Evolutionary conservation across 768 basidiomycete species (phyloP), one percentile per base, ranked within the genome.

Genomic region (Lactifluus rugatus): DNA sequence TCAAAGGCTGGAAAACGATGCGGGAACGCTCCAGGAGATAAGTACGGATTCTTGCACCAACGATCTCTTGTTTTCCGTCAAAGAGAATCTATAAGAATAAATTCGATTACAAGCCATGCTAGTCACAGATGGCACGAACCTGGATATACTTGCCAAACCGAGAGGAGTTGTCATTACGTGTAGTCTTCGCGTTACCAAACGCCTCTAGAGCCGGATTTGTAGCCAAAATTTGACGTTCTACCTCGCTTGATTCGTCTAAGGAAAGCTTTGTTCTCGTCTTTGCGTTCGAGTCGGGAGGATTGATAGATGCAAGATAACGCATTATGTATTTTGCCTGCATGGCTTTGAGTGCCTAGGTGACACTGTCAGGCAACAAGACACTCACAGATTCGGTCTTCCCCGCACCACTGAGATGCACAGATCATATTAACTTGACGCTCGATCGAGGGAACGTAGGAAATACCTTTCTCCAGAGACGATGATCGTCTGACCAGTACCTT

Each of bases 71-170:
- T 64, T 83, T 80, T 52, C 89, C 89, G 69, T 98, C 94, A 66
- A 99, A 98, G 37, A 98, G 81, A 69, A 99, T 95, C 96, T 98
- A 67, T 56, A n/a, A 64, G 55, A 50, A 61, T 56, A 54, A 37
- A 25, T 45, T 23, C 25, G 17, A 13, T 31, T n/a, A 25, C 10
- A 26, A 28, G n/a, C 32, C 32, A 51, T 31, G 13, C 4, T 10
- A 25, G 32, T 23, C 10, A 17, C 0, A 46, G n/a, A 16, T n/a
- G 14, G 68, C 78, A 66, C 70, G 31, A 50, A 93, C 96, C 81
- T 99, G 95, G 63, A 99, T 97, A 73, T 99, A 99, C 75, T 99
- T 99, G 61, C 96, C 96, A 71, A 99, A 99, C 57, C 96, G 84
- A 21, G 96, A 99, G 8, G 93, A 96, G 71, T 99, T 99, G 73